phyloP scores from a whole-genome alignment of 495 filamentous ascomycete genomes.

The Lepidopterella palustris region DNA sequence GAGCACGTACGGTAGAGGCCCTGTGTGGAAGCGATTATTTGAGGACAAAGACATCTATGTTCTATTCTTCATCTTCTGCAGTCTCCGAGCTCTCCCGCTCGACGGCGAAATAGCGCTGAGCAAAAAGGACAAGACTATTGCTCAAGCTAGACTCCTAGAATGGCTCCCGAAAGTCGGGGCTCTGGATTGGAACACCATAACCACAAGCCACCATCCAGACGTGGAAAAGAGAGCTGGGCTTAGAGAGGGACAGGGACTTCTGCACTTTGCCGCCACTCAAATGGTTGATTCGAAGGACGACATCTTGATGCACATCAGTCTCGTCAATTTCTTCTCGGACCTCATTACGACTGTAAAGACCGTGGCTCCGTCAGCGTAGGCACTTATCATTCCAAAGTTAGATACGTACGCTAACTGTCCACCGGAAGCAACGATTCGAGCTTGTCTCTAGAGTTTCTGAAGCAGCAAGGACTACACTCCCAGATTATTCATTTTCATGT shows the following conservation, averaged over 20 bases:
- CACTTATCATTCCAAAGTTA: not conserved
- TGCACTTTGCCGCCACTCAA: constrained; percentile 64
- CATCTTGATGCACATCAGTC: constrained; percentile 69
- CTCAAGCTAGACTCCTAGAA: constrained; percentile 69
- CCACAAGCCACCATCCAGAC: constrained; percentile 51
- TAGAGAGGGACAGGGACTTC: constrained; percentile 47
- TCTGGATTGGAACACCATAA: constrained; percentile 57
- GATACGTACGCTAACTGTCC: not conserved
- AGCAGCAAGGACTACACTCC: constrained; percentile 45
- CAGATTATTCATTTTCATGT: constrained; percentile 48
- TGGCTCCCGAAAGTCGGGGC: constrained; percentile 61
- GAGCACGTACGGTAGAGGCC: constrained; percentile 20
- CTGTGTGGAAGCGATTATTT: constrained; percentile 38
- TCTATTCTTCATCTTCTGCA: constrained; percentile 57
- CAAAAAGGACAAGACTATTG: constrained; percentile 62
- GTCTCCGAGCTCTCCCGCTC: constrained; percentile 38
- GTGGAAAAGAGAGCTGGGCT: constrained; percentile 51
- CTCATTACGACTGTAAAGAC: constrained; percentile 28
- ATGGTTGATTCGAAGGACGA: constrained; percentile 70
- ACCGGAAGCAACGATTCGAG: constrained; percentile 17
- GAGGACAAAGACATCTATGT: constrained; percentile 48
- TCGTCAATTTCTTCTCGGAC: constrained; percentile 63
- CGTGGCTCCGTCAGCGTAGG: constrained; percentile 8
- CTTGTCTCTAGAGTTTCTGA: constrained; percentile 49
- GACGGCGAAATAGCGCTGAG: constrained; percentile 41